Evolutionary conservation across 345 rosid genomes (phyloP).

Genomic region (Citropsis articulata): DNA sequence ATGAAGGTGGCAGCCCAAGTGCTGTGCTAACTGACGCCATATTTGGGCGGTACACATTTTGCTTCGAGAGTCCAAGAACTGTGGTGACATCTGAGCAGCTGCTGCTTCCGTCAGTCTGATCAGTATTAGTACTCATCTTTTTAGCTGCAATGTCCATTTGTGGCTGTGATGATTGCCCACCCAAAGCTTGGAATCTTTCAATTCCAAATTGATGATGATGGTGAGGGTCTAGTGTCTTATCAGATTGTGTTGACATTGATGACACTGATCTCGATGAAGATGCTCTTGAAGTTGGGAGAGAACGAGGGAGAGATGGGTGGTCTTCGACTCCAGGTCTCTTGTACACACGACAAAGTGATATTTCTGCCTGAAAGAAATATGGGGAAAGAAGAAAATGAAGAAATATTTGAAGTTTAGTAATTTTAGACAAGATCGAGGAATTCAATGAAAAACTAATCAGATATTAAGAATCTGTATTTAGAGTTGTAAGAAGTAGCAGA

Average conservation of each 20-base stretch:
- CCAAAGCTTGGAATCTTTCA: constrained; percentile 24
- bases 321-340: constrained; percentile 95
- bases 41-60: constrained; percentile 41
- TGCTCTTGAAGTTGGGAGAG: constrained; percentile 41
- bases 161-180: constrained; percentile 14
- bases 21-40: constrained; percentile 26
- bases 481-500: background rate
- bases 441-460: background rate
- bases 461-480: background rate
- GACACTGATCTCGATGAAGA: constrained; percentile 27
- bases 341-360: constrained; percentile 93
- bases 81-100: constrained; percentile 63
- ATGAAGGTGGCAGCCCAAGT: constrained; percentile 25
- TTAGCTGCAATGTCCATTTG: constrained; percentile 25
- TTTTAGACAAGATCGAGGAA: background rate
- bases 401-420: background rate
- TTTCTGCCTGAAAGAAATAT: constrained; percentile 54
- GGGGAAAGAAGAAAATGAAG: background rate
- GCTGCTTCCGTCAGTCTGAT: constrained; percentile 48
- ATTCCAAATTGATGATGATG: constrained; percentile 21
- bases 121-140: constrained; percentile 35
- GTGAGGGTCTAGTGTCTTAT: constrained; percentile 14
- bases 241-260: background rate
- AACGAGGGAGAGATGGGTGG: constrained; percentile 78
- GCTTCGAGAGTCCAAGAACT: constrained; percentile 61